Evolutionary conservation across 805 yeast species (phyloP).

Genomic region (Nakazawaea wickerhamii): DNA sequence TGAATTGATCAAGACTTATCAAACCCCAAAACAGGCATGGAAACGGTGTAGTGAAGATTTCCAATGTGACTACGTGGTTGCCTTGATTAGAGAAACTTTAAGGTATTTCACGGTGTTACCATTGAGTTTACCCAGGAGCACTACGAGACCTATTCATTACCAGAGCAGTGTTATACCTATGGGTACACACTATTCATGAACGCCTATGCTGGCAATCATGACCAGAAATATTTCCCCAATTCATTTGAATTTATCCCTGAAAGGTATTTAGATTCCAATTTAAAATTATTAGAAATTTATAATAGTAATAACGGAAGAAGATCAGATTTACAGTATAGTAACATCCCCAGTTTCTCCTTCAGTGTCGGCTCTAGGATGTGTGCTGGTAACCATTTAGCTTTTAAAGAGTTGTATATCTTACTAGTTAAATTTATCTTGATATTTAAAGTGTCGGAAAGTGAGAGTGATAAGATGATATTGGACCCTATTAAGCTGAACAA

Average conservation of each 20-base stretch:
- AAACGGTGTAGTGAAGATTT: constrained; percentile 22
- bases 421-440: constrained; percentile 46
- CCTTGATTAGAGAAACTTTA: constrained; percentile 58
- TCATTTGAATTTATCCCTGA: constrained; percentile 49
- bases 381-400: constrained; percentile 60
- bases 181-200: constrained; percentile 60
- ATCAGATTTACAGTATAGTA: neutral
- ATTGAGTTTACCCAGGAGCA: constrained; percentile 55
- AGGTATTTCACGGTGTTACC: constrained; percentile 64
- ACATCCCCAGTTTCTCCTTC: constrained; percentile 43
- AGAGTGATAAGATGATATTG: no score
- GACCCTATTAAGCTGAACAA: constrained; percentile 48
- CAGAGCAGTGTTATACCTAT: constrained; percentile 41
- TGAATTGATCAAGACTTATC: constrained; percentile 32
- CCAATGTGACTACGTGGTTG: constrained; percentile 45
- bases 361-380: constrained; percentile 75
- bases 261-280: constrained; percentile 38
- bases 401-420: constrained; percentile 57
- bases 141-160: constrained; percentile 45
- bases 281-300: constrained; percentile 6
- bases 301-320: constrained; percentile 7
- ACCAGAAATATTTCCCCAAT: constrained; percentile 32
- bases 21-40: constrained; percentile 32
- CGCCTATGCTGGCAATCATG: constrained; percentile 68
- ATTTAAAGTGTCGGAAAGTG: constrained; percentile 42